Percentiles rank a stretch among this genome's conserved stretches.
Conservation (phyloP, 805 yeast genomes). For the Lachancea sp. region DNA sequence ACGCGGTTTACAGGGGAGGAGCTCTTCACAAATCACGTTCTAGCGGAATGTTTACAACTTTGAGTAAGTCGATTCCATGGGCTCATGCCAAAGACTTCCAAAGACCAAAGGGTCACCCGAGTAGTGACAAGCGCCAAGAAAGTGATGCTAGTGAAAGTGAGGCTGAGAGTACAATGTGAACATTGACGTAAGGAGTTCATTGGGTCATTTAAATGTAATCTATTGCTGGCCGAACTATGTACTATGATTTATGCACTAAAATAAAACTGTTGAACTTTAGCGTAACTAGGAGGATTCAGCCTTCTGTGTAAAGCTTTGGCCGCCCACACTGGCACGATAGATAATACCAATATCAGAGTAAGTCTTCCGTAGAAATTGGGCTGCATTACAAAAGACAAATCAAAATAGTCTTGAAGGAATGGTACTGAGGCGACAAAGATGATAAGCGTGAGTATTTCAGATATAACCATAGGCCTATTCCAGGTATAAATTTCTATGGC, state of each 20-base stretch:
- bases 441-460: slow-evolving; percentile 64
- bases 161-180: slow-evolving; percentile 13
- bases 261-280: slow-evolving; percentile 77
- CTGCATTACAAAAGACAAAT: slow-evolving; percentile 54
- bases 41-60: slow-evolving; percentile 33
- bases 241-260: slow-evolving; percentile 32
- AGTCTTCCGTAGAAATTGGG: slow-evolving; percentile 65
- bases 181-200: neutral
- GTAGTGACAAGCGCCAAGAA: slow-evolving; percentile 16
- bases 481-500: slow-evolving; percentile 89
- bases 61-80: slow-evolving; percentile 53
- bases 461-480: slow-evolving; percentile 68
- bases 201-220: too few relatives aligned
- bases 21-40: neutral
- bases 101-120: slow-evolving; percentile 37
- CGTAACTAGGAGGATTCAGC: slow-evolving; percentile 90
- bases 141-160: slow-evolving; percentile 21
- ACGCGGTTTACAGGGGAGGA: slow-evolving; percentile 6
- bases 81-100: slow-evolving; percentile 88
- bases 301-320: slow-evolving; percentile 67
- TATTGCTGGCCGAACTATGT: neutral
- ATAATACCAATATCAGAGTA: slow-evolving; percentile 53
- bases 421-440: slow-evolving; percentile 74
- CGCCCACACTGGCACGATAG: slow-evolving; percentile 86
- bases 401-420: slow-evolving; percentile 79